Evolutionary conservation across 2,329 filamentous ascomycete genomes (phyloP), one percentile per base, ranked within the genome.

Genomic region (Curvularia spicifera): DNA sequence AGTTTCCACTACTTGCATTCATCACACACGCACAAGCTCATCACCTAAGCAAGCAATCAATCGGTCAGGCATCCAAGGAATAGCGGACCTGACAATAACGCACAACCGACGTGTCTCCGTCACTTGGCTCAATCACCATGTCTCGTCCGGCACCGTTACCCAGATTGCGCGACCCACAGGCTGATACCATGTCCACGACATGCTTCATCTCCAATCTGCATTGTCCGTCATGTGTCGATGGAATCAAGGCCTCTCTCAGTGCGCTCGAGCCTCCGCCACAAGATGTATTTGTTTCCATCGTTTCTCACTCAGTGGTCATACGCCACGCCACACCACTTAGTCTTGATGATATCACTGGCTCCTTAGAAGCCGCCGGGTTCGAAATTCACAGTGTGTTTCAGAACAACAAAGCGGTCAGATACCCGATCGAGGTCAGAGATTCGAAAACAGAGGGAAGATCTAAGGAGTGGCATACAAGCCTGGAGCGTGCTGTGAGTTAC

Each of bases 191-290:
- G 31, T 73, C 67, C 18, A 88, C 85, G 1, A 88, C 85, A 33
- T 86, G 89, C 70, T 82, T 91, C 60, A 80, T 93, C 66, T 85
- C 83, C 61, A 92, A 93, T 74, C 82, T 93, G n/a, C 90, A 93
- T 77, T 92, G 90, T 78, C 87, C 89, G 13, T 90, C 89, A 59
- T 93, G 90, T 74, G 86, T 91, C 49, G 83, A 85, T 35, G 82
- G 83, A 65, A 91, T 93, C 70, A 82, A 86, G 69, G 79, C 83
- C 53, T 81, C 84, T 58, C 78, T 92, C 57, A 80, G 67, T 35
- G 65, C 68, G 6, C 74, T 84, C 73, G 57, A 81, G 70, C 78
- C 84, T 72, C 70, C 78, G 80, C 79, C 80, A 70, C 64, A 72
- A 53, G 87, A 85, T 78, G 84, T 91, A 29, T 89, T 87, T 61